Evolutionary conservation across 371 early-diverging fungal species (phyloP).

Genomic region (Vairimorpha ceranae): DNA sequence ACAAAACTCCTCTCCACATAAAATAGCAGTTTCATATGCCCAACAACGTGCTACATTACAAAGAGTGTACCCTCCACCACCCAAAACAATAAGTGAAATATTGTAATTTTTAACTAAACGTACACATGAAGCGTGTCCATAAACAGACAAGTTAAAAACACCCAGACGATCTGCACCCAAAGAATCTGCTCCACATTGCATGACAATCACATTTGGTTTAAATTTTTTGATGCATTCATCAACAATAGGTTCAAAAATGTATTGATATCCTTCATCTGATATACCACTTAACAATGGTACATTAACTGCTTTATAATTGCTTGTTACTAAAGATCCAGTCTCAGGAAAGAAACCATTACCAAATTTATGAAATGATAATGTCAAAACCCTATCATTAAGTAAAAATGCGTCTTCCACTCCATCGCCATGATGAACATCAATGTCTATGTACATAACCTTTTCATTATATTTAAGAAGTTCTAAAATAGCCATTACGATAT

Average conservation of each 20-base stretch:
- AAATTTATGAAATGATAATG: constrained; percentile 82
- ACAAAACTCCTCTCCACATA: constrained; percentile 70
- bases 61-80: constrained; percentile 87
- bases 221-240: constrained; percentile 70
- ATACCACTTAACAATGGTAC: constrained; percentile 81
- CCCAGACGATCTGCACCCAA: constrained; percentile 79
- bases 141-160: constrained; percentile 75
- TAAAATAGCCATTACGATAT: constrained; percentile 78
- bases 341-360: constrained; percentile 84
- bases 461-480: constrained; percentile 69
- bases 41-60: constrained; percentile 81
- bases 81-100: constrained; percentile 74
- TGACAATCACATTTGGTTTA: constrained; percentile 73
- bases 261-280: constrained; percentile 72
- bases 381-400: constrained; percentile 77
- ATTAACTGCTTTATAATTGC: constrained; percentile 72
- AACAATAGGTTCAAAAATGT: constrained; percentile 74
- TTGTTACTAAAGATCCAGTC: constrained; percentile 75
- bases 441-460: constrained; percentile 81
- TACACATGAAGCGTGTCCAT: constrained; percentile 80
- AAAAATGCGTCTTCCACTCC: constrained; percentile 85
- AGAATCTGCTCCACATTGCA: constrained; percentile 91
- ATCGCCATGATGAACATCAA: constrained; percentile 90
- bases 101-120: constrained; percentile 71
- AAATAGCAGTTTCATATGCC: constrained; percentile 89